Percentiles rank a stretch among this genome's conserved stretches.
phyloP scores from a whole-genome alignment of 257 asterid genomes.

The Salvia splendens region DNA sequence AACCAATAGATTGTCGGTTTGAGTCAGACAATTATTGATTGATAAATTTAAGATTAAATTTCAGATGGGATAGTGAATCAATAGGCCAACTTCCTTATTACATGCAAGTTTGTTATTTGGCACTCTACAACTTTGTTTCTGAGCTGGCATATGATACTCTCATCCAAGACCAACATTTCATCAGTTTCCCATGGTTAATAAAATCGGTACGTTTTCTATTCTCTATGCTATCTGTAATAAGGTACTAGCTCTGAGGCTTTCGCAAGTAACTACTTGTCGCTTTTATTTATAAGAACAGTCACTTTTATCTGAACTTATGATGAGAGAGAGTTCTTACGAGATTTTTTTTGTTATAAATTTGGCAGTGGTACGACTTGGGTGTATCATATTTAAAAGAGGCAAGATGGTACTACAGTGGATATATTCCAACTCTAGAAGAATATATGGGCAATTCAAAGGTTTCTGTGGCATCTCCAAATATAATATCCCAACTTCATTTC shows the following conservation, averaged over 20 bases:
- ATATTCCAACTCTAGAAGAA: constrained; percentile 40
- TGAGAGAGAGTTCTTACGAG: no score
- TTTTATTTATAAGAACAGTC: no score
- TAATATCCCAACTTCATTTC: constrained; percentile 37
- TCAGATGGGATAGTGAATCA: constrained; percentile 15
- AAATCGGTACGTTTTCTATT: neutral
- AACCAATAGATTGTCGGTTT: no score
- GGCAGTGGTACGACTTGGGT: no score
- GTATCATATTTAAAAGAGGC: no score
- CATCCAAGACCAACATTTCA: neutral
- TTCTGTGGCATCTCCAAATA: constrained; percentile 36
- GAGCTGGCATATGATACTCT: constrained; percentile 2
- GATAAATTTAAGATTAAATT: neutral
- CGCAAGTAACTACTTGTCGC: no score
- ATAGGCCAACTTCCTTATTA: neutral
- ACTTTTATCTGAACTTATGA: no score
- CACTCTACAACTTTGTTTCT: neutral
- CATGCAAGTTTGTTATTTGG: neutral
- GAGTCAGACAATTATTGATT: neutral
- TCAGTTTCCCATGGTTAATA: neutral
- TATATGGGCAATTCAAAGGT: constrained; percentile 48
- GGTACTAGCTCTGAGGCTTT: no score
- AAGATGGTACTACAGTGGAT: no score
- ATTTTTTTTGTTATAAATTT: no score
- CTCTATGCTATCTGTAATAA: no score